Evolutionary conservation across 805 yeast genomes (phyloP), one percentile per base, ranked within the genome.

Genomic region (Saturnispora sekii): DNA sequence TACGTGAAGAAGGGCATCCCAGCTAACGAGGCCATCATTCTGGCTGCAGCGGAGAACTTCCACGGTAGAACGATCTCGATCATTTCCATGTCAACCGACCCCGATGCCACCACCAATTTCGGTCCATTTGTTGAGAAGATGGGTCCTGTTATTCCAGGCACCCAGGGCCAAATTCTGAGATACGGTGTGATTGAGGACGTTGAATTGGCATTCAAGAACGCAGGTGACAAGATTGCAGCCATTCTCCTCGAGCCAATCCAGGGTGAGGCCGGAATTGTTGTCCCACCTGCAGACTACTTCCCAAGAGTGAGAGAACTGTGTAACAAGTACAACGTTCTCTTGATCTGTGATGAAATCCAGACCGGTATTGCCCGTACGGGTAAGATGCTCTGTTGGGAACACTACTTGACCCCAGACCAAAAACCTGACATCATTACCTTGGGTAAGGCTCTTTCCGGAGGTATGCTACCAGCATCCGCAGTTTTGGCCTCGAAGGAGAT

Each of bases 351-450:
- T 63, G 97, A 90, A 72, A 87, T 90, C 62, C 97, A 90, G 70
- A 89, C 97, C 21, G 97, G 97, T 66, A 78, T 90, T 62, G 97
- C 95, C 40, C 82, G 97, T 74, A 90, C 97, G 28, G 97, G 97
- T 60, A 85, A 84, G 69, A 73, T 90, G 75, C 74, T 90, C 50
- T 87, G 96, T 63, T 81, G 79, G 66, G 95, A 90, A 68, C 97
- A 90, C 29, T 43, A 32, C 21, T 44, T 59, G n/a, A 81, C 81
- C 48, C 64, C 63, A 50, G 70, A 70, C 48, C 83, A 85, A 53
- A 83, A 83, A 64, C 97, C 97, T 37, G 97, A 90, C 67, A 72
- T 90, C 53, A 79, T 90, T 21, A 69, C 88, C 35, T 74, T 90
- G 55, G 97, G 97, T 59, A 90, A 90, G 69, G 97, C 97, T 47